Conservation (phyloP, 257 asterid genomes). For the Solanum tarapatanum region DNA sequence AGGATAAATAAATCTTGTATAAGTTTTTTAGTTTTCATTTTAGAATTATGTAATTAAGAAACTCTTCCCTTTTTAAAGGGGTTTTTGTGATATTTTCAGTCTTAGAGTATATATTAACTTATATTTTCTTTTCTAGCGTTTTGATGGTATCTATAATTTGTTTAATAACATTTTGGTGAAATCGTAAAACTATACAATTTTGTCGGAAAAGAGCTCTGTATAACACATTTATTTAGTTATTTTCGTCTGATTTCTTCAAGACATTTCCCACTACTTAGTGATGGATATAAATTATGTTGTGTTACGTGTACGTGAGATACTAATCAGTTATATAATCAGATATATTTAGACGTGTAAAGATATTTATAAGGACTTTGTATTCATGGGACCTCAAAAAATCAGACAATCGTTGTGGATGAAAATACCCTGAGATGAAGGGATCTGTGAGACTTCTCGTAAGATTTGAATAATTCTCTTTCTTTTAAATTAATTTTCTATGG, state of each 20-base stretch:
- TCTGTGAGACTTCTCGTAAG: background rate
- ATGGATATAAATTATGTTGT: background rate
- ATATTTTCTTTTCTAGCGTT: background rate
- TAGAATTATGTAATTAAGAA: background rate
- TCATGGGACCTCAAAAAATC: background rate
- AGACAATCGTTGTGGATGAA: background rate
- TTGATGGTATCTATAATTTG: background rate
- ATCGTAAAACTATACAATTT: background rate
- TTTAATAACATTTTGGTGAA: background rate
- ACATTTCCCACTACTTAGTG: background rate
- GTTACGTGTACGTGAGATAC: background rate
- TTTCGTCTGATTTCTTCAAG: background rate
- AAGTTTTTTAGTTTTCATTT: background rate
- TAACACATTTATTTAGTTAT: background rate
- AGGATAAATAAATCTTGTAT: background rate
- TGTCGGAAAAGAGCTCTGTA: background rate
- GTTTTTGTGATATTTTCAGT: too few relatives aligned
- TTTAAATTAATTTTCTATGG: background rate
- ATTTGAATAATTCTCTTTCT: background rate
- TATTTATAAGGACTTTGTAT: background rate
- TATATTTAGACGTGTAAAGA: too few relatives aligned
- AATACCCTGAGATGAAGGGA: background rate
- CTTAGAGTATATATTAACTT: background rate
- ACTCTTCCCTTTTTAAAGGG: background rate
- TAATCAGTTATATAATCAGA: too few relatives aligned